Percentiles rank a stretch among this genome's conserved stretches.
Conservation (phyloP, 2,329 filamentous ascomycete genomes). For the Neonectria ditissima region DNA sequence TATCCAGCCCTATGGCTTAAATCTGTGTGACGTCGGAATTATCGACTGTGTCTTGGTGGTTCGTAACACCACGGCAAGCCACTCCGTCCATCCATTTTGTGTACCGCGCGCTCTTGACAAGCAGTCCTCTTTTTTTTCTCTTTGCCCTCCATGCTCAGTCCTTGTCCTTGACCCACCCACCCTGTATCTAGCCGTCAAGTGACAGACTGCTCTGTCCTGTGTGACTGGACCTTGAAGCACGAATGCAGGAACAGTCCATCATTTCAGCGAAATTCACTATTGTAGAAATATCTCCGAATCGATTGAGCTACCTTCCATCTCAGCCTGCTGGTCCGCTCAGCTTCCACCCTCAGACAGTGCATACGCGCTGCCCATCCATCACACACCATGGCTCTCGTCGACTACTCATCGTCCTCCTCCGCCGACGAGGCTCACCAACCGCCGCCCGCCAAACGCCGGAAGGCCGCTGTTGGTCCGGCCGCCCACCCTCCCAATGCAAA, state of each 20-base stretch:
- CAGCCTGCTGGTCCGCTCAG: not conserved
- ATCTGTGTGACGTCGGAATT: slow-evolving; percentile 4
- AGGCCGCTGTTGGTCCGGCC: slow-evolving; percentile 37
- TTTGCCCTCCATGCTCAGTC: slow-evolving; percentile 1
- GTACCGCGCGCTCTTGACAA: no score
- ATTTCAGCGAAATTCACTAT: not conserved
- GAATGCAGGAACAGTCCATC: slow-evolving; percentile 23
- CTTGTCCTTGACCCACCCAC: slow-evolving; percentile 14
- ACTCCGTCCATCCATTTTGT: slow-evolving; percentile 12
- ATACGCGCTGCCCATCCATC: no score
- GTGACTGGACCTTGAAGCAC: slow-evolving; percentile 1
- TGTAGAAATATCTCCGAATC: not conserved
- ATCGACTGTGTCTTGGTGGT: not conserved
- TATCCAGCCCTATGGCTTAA: not conserved
- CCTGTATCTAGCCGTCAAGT: not conserved
- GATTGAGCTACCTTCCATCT: not conserved
- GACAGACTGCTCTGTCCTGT: not conserved
- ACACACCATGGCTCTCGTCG: slow-evolving; percentile 69
- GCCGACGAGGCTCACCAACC: slow-evolving; percentile 39
- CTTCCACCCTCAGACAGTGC: not conserved
- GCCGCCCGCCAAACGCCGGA: slow-evolving; percentile 54
- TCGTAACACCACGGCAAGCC: slow-evolving; percentile 5
- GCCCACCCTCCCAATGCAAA: slow-evolving; percentile 33
- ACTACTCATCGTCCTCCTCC: slow-evolving; percentile 61
- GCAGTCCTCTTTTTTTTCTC: not conserved